Percentiles rank a stretch among this genome's conserved stretches.
These are phyloP conservation scores for Elasticomyces elasticus DNA, from an alignment of 495 filamentous ascomycete species.

Conservation along the genomic window DNA sequence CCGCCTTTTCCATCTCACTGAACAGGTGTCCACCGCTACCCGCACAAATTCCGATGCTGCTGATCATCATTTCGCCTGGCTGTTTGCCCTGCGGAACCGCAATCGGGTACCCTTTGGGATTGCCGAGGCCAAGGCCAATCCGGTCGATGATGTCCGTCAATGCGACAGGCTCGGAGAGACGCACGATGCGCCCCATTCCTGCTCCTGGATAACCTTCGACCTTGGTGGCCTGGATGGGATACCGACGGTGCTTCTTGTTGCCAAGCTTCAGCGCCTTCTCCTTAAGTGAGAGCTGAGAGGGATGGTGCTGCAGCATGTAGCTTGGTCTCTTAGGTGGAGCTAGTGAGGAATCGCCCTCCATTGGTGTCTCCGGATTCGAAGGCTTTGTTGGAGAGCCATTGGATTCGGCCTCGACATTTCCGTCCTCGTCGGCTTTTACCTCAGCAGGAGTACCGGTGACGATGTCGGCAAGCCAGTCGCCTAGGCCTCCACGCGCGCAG, in stretches of 20 bases:
- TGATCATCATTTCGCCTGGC: conserved; percentile 46
- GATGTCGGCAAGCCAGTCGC: conserved; percentile 91
- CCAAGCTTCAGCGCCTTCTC: conserved; percentile 24
- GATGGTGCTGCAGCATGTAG: conserved; percentile 34
- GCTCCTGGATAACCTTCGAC: conserved; percentile 52
- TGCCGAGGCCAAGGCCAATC: conserved; percentile 49
- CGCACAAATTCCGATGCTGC: conserved; percentile 64
- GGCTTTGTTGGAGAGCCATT: background rate
- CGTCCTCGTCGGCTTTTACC: conserved; percentile 33
- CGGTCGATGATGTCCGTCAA: conserved; percentile 53
- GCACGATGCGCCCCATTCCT: conserved; percentile 69
- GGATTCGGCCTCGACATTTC: conserved; percentile 20
- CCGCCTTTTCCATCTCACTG: conserved; percentile 38
- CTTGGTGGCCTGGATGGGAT: conserved; percentile 43
- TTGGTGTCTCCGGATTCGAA: conserved; percentile 2
- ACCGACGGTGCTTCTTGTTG: conserved; percentile 39
- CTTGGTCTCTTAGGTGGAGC: conserved; percentile 20
- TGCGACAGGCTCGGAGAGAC: conserved; percentile 47
- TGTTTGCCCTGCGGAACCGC: conserved; percentile 53
- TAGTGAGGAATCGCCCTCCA: background rate
- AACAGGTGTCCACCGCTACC: conserved; percentile 72
- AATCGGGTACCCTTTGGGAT: conserved; percentile 55
- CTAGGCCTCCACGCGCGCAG: conserved; percentile 74
- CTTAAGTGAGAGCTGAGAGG: conserved; percentile 24
- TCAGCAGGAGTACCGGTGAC: conserved; percentile 43